Evolutionary conservation across 306 rosid species (phyloP), one percentile per base, ranked within the genome.

Genomic region (Sindora glabra): DNA sequence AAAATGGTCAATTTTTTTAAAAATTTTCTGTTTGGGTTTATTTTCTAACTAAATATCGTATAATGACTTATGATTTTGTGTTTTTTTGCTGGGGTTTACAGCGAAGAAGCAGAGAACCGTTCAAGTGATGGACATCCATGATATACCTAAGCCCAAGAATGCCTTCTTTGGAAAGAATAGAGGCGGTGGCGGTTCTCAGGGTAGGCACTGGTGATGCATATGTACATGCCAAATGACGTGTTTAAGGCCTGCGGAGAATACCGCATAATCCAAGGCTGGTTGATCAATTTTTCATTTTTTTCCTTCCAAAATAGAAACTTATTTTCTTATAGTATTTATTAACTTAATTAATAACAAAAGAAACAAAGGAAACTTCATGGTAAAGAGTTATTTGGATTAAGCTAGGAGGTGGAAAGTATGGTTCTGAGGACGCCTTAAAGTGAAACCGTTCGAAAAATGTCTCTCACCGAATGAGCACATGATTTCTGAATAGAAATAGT

Each of bases 81-180:
- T 70, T 63, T 52, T 10, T 63, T 24, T 67, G 60, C 44, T 3
- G n/a, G 39, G 27, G 59, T 82, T 79, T 81, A 74, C 82, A 94
- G 99, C 99, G 22, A 94, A 94, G 80, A 89, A 38, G 90, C 97
- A 94, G 77, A 86, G 99, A 77, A 94, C 95, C 17, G 86, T 94
- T 72, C 99, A 94, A 72, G 99, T 94, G 80, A 94, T 94, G 99
- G 99, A 82, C 80, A 84, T 94, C 73, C 96, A 89, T 26, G 99
- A 94, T 8, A 63, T 94, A 29, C 99, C 99, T 51, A 94, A 89
- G 78, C 82, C 94, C 59, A 94, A 92, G 88, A 94, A 86, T 65
- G 36, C 79, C 73, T 94, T 83, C 83, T 86, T 89, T 68, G 77
- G 82, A 14, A 94, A 82, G 89, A 82, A 86, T 80, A 94, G 77